A percentile compares a stretch with the other conserved stretches of the same genome.
phyloP scores from a whole-genome alignment of 257 asterid genomes.

The Solanum pimpinellifolium region DNA sequence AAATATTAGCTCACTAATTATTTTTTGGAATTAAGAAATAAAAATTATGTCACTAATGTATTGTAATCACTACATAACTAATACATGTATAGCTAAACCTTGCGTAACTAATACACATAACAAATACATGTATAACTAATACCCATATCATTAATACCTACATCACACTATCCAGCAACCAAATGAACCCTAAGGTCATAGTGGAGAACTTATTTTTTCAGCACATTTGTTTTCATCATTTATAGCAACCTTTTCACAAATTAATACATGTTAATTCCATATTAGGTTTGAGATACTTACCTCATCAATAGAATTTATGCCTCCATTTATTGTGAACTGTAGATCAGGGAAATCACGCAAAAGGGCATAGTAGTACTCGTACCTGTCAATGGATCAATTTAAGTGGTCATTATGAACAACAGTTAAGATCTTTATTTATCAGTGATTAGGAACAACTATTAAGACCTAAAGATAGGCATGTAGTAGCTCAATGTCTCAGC shows the following conservation, averaged over 20 bases:
- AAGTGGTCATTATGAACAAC: neutral
- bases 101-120: neutral
- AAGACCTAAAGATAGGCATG: neutral
- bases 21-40: neutral
- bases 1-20: neutral
- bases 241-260: neutral
- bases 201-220: neutral
- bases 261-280: neutral
- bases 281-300: slow-evolving; percentile 22
- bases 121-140: neutral
- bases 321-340: slow-evolving; percentile 88
- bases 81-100: too few relatives aligned
- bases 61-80: neutral
- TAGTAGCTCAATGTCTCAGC: neutral
- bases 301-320: slow-evolving; percentile 80
- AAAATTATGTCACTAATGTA: neutral
- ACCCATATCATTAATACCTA: neutral
- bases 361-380: slow-evolving; percentile 88
- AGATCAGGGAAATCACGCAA: slow-evolving; percentile 95
- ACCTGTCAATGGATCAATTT: slow-evolving; percentile 26
- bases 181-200: neutral
- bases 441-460: neutral
- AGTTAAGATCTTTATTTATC: neutral
- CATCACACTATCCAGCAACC: neutral
- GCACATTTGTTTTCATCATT: neutral